A percentile compares a stretch with the other conserved stretches of the same genome.
These are phyloP conservation scores for Ceriops zippeliana DNA, from an alignment of 345 rosid species.

Conservation along the genomic window DNA sequence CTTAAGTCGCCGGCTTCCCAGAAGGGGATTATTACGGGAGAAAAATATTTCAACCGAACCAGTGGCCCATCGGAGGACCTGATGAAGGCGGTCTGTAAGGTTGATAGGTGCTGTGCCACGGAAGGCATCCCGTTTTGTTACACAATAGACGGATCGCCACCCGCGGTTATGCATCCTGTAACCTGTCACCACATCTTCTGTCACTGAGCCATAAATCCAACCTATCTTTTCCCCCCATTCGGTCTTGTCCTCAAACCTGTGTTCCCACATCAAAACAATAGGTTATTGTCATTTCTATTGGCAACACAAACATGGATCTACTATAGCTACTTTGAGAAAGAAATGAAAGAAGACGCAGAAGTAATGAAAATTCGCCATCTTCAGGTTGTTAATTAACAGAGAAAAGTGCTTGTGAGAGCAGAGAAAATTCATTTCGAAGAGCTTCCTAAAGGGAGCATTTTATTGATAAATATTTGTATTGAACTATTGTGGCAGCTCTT, in stretches of 20 bases:
- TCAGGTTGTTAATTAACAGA: no score
- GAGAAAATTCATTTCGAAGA: no score
- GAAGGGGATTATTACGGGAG: constrained; percentile 72
- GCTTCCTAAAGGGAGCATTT: no score
- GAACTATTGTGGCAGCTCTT: no score
- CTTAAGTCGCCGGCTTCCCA: constrained; percentile 64
- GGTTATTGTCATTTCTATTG: no score
- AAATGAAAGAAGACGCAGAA: no score
- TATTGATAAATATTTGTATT: no score
- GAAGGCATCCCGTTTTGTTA: constrained; percentile 88
- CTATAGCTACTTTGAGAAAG: no score
- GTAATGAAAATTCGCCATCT: no score
- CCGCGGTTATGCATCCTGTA: constrained; percentile 98
- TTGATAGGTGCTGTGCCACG: constrained; percentile 93
- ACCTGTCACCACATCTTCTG: constrained; percentile 88
- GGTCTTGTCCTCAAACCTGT: constrained; percentile 78
- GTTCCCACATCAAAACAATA: not conserved
- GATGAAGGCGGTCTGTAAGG: constrained; percentile 87
- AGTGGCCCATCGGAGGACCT: constrained; percentile 92
- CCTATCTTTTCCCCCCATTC: constrained; percentile 89
- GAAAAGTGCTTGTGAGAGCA: no score
- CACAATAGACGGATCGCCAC: constrained; percentile 85
- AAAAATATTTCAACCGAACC: constrained; percentile 93
- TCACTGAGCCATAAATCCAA: constrained; percentile 85
- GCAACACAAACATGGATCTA: no score